Base-by-base conservation (phyloP, 345 rosid species). In the Aegle marmelos region DNA sequence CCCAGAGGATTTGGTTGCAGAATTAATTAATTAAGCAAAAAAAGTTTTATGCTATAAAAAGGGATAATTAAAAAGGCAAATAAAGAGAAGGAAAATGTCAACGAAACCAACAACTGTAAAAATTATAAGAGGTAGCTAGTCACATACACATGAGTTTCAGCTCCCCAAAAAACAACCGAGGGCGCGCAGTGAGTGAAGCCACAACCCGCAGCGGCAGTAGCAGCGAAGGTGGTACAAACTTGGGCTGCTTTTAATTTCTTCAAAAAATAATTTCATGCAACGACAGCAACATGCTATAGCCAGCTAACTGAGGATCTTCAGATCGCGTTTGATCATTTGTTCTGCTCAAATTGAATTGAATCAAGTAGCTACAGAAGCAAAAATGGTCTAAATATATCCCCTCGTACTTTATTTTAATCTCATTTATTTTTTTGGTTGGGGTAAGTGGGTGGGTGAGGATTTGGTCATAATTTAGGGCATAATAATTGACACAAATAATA, bases 231-330 rank as follows among this genome's bases (percentile, higher is more conserved):
- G 77, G 45, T 21, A 39, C 21, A 59, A 37, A 64, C 16, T 71
- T 65, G 66, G 78, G 61, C 63, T 30, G 61, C 24, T 36, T 61
- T 9, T 30, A 57, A 41, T 53, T 78, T 72, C 45, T 72, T 59
- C 74, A 70, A 48, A 72, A 75, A 77, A 65, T 0, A n/a, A 45
- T 22, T 77, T 13, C 83, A 81, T 81, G 83, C 83, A 77, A 77
- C 67, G 71, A 6, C 24, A 69, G 21, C 25, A 17, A 53, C 83
- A 72, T 72, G 83, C 76, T 60, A 41, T 48, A 4, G 31, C 57
- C 41, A 61, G 67, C 56, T 61, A 21, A 58, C 31, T 34, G 53
- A 21, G 34, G 65, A 72, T 34, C 48, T 72, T 57, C 33, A 34
- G 16, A 57, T 54, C 31, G 65, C 14, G 54, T 53, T 70, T 70